Conservation (phyloP, 805 yeast species). For the Kluyveromyces lactis region DNA sequence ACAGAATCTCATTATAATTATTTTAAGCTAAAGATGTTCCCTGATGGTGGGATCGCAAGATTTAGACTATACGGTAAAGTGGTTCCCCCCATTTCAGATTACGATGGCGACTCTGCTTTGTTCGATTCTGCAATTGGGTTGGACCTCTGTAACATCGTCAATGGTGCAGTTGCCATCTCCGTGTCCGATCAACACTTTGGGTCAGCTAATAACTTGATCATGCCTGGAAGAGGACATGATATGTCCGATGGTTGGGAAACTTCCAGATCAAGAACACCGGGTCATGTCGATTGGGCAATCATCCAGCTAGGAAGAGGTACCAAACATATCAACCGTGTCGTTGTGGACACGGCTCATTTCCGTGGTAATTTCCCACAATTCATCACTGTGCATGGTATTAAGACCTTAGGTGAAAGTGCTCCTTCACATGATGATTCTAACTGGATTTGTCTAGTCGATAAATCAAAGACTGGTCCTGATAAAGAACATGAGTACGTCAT, state of each 20-base stretch:
- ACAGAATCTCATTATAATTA: slow-evolving; percentile 68
- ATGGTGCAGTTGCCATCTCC: slow-evolving; percentile 83
- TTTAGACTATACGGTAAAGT: slow-evolving; percentile 85
- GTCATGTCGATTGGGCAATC: slow-evolving; percentile 89
- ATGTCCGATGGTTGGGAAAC: slow-evolving; percentile 99
- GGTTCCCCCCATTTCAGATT: slow-evolving; percentile 39
- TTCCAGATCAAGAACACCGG: slow-evolving; percentile 70
- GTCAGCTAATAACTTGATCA: slow-evolving; percentile 75
- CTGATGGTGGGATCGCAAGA: slow-evolving; percentile 97
- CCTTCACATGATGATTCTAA: slow-evolving; percentile 33
- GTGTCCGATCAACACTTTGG: slow-evolving; percentile 93
- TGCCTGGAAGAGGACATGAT: slow-evolving; percentile 92
- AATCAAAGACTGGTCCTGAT: slow-evolving; percentile 76
- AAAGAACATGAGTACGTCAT: slow-evolving; percentile 54
- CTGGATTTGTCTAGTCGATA: slow-evolving; percentile 62
- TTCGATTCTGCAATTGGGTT: slow-evolving; percentile 26
- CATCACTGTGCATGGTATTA: slow-evolving; percentile 58
- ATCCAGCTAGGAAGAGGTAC: slow-evolving; percentile 67
- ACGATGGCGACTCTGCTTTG: not conserved
- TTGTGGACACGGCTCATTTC: slow-evolving; percentile 88
- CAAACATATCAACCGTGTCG: slow-evolving; percentile 42
- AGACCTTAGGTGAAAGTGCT: slow-evolving; percentile 28
- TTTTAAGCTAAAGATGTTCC: slow-evolving; percentile 82
- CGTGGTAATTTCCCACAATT: slow-evolving; percentile 92
- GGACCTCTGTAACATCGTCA: slow-evolving; percentile 73